Base-by-base conservation (phyloP, 23 red algal genomes). In the Gracilaria gracilis region DNA sequence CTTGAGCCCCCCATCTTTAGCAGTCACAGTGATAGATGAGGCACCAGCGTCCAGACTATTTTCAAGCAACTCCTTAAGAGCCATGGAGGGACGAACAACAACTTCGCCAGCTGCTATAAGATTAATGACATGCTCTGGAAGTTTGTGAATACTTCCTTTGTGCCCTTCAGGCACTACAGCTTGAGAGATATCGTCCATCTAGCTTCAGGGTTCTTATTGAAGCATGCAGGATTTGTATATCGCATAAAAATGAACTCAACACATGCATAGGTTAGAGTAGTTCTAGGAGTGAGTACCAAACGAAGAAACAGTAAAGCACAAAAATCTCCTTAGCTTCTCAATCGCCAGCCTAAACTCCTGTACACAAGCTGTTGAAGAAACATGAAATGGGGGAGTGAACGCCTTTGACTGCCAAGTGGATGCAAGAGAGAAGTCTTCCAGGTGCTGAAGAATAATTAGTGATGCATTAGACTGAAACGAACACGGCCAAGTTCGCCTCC, bases 71-170 rank as follows among this genome's bases (percentile, higher is more conserved):
- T 99, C 97, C 76, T 99, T 99, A 11, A 99, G 87, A 15, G 95
- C 97, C 4, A 65, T 74, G 37, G 97, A 87, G 16, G 93, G 97
- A 44, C 89, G 72, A 32, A 87, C 73, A 57, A 99, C 88, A 28
- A 95, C 93, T 91, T 99, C 97, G 57, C 97, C 97, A 9, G 97
- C 97, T 73, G 94, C 97, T 15, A 99, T 99, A 40, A 86, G 84
- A 57, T 81, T 79, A 32, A 95, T 88, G 2, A 96, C 94, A 34
- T 93, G 58, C 27, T 88, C 74, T 0, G 79, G 88, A 31, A 99
- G 91, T 33, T 31, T 67, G 38, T 36, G 86, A 69, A 98, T 98
- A 24, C 53, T 12, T 23, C 39, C 39, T 34, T 50, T 32, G 31
- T 7, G 64, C 16, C 37, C 13, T 37, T 69, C 4, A 4, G 64